phyloP scores from a whole-genome alignment of 1,284 basidiomycete species.

The Irpex sp. region DNA sequence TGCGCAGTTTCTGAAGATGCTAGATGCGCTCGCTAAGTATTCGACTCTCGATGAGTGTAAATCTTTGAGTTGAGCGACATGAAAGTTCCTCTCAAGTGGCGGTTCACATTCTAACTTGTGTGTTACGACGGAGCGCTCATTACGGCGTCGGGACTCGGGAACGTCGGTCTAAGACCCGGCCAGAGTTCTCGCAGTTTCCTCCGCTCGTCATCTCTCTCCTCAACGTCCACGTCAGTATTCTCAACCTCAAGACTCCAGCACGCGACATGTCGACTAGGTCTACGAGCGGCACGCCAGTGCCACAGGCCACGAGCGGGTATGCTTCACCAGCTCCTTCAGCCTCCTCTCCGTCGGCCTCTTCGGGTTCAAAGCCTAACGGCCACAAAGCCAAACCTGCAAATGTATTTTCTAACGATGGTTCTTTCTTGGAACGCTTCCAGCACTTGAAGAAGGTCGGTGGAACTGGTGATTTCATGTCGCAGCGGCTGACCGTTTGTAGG shows the following conservation, averaged over 20 bases:
- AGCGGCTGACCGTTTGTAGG: constrained; percentile 41
- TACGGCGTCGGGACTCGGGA: no score
- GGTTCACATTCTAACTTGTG: no score
- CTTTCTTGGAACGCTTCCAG: constrained; percentile 67
- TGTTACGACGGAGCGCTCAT: not conserved
- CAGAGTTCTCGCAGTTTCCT: not conserved
- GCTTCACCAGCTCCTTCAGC: constrained; percentile 34
- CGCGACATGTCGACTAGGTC: constrained; percentile 24
- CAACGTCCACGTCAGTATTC: not conserved
- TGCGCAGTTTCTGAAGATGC: no score
- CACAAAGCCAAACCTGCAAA: constrained; percentile 56
- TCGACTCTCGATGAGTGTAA: not conserved
- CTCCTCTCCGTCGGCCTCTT: constrained; percentile 26
- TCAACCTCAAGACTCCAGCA: not conserved
- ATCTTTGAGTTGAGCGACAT: not conserved
- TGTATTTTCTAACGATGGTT: constrained; percentile 68
- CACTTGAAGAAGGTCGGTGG: constrained; percentile 54
- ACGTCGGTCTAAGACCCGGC: not conserved
- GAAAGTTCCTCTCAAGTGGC: not conserved
- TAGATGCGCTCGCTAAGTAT: no score
- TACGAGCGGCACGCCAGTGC: constrained; percentile 23
- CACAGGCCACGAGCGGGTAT: constrained; percentile 35
- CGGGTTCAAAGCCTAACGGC: constrained; percentile 31
- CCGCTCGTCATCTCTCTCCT: not conserved
- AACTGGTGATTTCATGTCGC: not conserved